Evolutionary conservation across 192 early-diverging fungal genomes (phyloP), one percentile per base, ranked within the genome.

Genomic region (Obelidium mucronatum): DNA sequence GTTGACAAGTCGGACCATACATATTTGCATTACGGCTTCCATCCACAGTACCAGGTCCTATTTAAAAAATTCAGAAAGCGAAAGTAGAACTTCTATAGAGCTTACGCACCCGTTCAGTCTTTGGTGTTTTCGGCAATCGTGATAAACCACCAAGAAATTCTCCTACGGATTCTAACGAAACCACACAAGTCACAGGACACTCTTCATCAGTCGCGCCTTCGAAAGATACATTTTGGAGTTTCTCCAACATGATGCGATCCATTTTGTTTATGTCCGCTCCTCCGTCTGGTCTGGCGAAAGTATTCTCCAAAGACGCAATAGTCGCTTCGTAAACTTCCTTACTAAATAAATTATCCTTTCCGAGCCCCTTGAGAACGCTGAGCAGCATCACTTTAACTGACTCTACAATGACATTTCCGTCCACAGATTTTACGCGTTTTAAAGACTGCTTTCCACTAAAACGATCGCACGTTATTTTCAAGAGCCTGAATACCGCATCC

Each of bases 381-480:
- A 76, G 19, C 31, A 77, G 31, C 33, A 77, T 53, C 53, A 76
- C 39, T 11, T 56, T 60, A n/a, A 77, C 74, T 6, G 76, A 78
- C 13, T 39, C 74, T 4, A 67, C 42, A 4, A 73, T 40, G 2
- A 73, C 74, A n/a, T 6, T 22, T 4, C 53, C n/a, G 8, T 77
- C 28, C 13, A 77, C 59, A 28, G 42, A n/a, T 3, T 33, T 2
- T 13, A 74, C 35, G 8, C 76, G 76, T 72, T 77, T 77, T 3
- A 17, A 39, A 2, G 71, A 52, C 36, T 56, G 2, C 60, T 77
- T 77, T 11, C 76, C 77, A 35, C 8, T 15, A 42, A 78, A 78
- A 24, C 77, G 8, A 44, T 78, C 77, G 75, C 69, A 75, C 6
- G 75, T 35, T 3, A 62, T 78, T 33, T 78, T 42, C 61, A 78